Conservation (phyloP, 352 stramenopile genomes). For the Phytophthora rubi region DNA sequence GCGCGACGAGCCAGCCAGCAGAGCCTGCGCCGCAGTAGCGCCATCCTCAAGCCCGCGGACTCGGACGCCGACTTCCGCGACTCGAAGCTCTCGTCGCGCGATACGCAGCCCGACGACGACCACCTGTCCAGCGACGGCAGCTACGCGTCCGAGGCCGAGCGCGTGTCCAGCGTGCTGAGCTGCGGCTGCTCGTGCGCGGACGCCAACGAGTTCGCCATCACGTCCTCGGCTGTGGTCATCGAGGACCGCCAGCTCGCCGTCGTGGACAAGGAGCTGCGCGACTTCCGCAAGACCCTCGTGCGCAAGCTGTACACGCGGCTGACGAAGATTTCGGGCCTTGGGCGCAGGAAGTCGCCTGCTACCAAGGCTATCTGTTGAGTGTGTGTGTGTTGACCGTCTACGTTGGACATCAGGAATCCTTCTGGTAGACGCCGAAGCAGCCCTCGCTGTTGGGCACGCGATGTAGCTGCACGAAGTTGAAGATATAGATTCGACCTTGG, state of each 20-base stretch:
- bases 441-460: conserved; percentile 1
- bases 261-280: conserved; percentile 68
- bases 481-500: conserved; percentile 14
- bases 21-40: conserved; percentile 24
- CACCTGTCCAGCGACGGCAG: conserved; percentile 46
- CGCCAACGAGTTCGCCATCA: conserved; percentile 46
- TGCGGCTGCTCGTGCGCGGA: conserved; percentile 52
- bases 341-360: conserved; percentile 30
- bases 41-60: conserved; percentile 9
- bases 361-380: conserved; percentile 16
- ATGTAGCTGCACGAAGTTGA: conserved; percentile 4
- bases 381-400: conserved; percentile 3
- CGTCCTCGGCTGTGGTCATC: conserved; percentile 61
- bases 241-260: conserved; percentile 72
- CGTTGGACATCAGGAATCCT: conserved; percentile 34
- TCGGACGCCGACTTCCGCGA: conserved; percentile 20
- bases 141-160: conserved; percentile 43
- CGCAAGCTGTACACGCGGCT: conserved; percentile 63
- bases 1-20: conserved; percentile 24
- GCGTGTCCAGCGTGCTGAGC: conserved; percentile 50
- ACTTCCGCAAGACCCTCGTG: conserved; percentile 66
- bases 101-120: conserved; percentile 45
- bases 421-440: conserved; percentile 9
- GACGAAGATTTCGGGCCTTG: conserved; percentile 51
- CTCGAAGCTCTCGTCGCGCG: conserved; percentile 43